A percentile compares a stretch with the other conserved stretches of the same genome.
These are phyloP conservation scores for Tulasnella sp. DNA, from an alignment of 768 basidiomycete species.

Conservation along the genomic window DNA sequence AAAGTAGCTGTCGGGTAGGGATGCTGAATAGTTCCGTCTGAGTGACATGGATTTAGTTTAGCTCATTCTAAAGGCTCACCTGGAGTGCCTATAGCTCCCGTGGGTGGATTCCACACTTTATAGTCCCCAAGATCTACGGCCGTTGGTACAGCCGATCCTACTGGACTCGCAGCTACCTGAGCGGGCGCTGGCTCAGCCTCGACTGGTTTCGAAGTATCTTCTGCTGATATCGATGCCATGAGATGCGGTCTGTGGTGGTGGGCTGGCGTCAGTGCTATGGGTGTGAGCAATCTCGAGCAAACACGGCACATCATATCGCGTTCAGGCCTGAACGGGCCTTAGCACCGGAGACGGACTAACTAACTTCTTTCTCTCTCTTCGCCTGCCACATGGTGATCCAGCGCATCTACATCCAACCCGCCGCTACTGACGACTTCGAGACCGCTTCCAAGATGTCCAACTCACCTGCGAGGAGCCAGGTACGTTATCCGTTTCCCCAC, in stretches of 20 bases:
- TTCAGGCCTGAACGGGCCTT: neutral
- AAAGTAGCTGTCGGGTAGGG: conserved; percentile 61
- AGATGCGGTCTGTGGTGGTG: neutral
- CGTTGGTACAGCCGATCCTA: neutral
- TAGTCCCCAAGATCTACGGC: conserved; percentile 1
- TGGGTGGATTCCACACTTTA: conserved; percentile 11
- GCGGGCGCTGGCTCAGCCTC: neutral
- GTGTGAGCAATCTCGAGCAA: neutral
- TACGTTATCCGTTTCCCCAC: neutral
- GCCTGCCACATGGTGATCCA: conserved; percentile 7
- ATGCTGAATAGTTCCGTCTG: neutral
- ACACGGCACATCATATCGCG: neutral
- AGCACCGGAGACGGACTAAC: neutral
- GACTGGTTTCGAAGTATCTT: neutral
- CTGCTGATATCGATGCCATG: neutral
- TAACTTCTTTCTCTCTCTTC: neutral
- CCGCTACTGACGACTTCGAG: neutral
- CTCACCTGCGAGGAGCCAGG: neutral
- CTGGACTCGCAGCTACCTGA: neutral
- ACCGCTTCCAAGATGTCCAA: neutral
- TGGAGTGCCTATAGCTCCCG: neutral
- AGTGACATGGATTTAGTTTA: neutral
- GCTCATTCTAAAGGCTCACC: neutral
- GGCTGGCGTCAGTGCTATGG: neutral
- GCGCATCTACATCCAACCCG: conserved; percentile 8